Conservation (phyloP, 2,329 filamentous ascomycete species). For the Corinectria fuckeliana region DNA sequence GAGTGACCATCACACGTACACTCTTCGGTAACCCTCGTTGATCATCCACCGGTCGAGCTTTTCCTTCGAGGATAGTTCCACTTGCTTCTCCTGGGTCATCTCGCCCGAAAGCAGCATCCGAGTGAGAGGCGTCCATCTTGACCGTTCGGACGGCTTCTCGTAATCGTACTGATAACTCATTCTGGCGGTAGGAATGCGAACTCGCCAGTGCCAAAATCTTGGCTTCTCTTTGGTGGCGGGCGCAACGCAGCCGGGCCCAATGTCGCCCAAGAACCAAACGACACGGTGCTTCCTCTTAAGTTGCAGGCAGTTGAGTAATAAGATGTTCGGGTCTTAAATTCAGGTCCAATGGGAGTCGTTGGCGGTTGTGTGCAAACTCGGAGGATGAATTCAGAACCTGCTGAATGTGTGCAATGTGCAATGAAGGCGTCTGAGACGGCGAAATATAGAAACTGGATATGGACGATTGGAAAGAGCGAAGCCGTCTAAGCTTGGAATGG, state of each 20-base stretch:
- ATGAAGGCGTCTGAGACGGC: constrained; percentile 17
- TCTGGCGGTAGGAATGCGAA: constrained; percentile 12
- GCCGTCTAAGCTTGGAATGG: constrained; percentile 33
- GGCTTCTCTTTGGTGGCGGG: not conserved
- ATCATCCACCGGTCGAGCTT: constrained; percentile 89
- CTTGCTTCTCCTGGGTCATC: constrained; percentile 77
- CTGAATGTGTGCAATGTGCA: constrained; percentile 48
- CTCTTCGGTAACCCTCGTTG: constrained; percentile 82
- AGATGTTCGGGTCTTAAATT: not conserved
- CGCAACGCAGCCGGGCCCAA: not conserved
- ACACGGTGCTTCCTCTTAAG: not conserved
- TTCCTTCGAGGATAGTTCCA: constrained; percentile 71
- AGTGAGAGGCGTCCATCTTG: constrained; percentile 82
- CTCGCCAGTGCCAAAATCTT: not conserved
- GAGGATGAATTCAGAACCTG: constrained; percentile 57
- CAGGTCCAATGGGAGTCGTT: not conserved
- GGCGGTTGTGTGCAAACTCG: not conserved
- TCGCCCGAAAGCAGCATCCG: constrained; percentile 84
- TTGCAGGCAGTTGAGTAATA: not conserved
- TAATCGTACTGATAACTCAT: constrained; percentile 40
- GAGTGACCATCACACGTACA: constrained; percentile 60
- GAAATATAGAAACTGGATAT: constrained; percentile 33
- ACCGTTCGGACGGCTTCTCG: constrained; percentile 66
- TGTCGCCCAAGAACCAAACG: not conserved
- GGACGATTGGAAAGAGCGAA: constrained; percentile 36